A percentile compares a stretch with the other conserved stretches of the same genome.
phyloP scores from a whole-genome alignment of 257 asterid genomes.

The Forsythia suspensa region DNA sequence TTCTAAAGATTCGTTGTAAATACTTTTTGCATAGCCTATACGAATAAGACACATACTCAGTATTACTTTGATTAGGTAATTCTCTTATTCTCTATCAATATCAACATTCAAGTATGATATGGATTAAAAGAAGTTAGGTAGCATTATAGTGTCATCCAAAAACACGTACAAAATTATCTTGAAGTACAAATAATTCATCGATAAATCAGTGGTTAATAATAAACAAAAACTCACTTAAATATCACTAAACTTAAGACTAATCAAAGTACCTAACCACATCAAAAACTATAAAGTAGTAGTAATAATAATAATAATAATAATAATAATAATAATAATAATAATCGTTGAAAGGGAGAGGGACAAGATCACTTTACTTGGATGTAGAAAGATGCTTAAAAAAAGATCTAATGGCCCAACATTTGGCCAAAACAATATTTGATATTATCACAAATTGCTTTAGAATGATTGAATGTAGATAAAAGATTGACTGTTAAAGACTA shows the following conservation, averaged over 20 bases:
- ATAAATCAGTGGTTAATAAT: neutral
- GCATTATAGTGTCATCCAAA: neutral
- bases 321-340: neutral
- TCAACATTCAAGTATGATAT: too few species aligned
- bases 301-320: neutral
- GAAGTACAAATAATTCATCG: neutral
- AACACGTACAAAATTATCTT: neutral
- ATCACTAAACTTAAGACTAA: neutral
- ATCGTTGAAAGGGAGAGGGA: conserved; percentile 26
- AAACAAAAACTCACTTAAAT: neutral
- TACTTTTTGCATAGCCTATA: too few species aligned
- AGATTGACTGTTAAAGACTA: conserved; percentile 8
- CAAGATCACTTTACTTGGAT: conserved; percentile 48
- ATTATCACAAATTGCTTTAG: conserved; percentile 12
- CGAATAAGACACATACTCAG: too few species aligned
- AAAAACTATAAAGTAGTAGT: neutral
- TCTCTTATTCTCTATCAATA: too few species aligned
- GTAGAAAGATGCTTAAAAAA: conserved; percentile 27
- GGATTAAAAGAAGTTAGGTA: too few species aligned
- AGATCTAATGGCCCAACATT: conserved; percentile 36
- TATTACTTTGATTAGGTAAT: too few species aligned
- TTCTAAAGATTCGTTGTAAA: too few species aligned
- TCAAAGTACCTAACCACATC: neutral
- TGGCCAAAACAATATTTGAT: conserved; percentile 8
- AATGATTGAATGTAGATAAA: conserved; percentile 30